Base-by-base conservation (phyloP, 129 eudicot species). In the Helichrysum umbraculigerum region DNA sequence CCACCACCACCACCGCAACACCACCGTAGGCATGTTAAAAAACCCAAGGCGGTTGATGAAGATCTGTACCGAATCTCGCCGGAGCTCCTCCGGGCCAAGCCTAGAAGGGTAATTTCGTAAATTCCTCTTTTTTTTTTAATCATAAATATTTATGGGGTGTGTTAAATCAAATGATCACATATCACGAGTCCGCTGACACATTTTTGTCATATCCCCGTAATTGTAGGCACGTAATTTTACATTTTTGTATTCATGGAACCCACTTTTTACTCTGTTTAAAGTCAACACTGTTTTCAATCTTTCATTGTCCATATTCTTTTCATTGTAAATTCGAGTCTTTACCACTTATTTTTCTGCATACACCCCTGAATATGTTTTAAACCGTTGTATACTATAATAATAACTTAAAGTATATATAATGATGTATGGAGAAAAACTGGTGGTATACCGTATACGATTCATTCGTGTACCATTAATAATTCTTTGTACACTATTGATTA, bases 21-120 rank as follows among this genome's bases (percentile, higher is more conserved):
- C 17, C 68, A 20, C 20, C 16, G 79, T 4, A 21, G 34, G 3
- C 76, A 74, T 20, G 75, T 33, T 20, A 80, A 81, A 33, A 79
- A 82, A 33, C 84, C 85, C 25, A 95, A 86, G 76, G 90, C 96
- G 1, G 92, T 91, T 0, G 97, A 95, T 65, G 96, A 95, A 76
- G 99, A 95, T 77, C 59, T 95, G 6, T 95, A 95, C 87, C 78
- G 88, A 78, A 94, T 94, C 74, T 92, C 98, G 19, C 97, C 98
- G 68, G 93, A 87, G 58, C 88, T 88, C 70, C 90, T 94, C 85
- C 86, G 83, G 56, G 78, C 84, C 15, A 88, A 87, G 29, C 68
- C 91, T 74, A 87, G 68, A 87, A 89, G 83, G 92, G 98, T 93
- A 81, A 68, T 14, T 52, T 62, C 34, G 12, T 32, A 19, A 25